Percentiles rank a stretch among this genome's conserved stretches.
phyloP scores from a whole-genome alignment of 208 protist genomes.

The Blechomonas ayalai region DNA sequence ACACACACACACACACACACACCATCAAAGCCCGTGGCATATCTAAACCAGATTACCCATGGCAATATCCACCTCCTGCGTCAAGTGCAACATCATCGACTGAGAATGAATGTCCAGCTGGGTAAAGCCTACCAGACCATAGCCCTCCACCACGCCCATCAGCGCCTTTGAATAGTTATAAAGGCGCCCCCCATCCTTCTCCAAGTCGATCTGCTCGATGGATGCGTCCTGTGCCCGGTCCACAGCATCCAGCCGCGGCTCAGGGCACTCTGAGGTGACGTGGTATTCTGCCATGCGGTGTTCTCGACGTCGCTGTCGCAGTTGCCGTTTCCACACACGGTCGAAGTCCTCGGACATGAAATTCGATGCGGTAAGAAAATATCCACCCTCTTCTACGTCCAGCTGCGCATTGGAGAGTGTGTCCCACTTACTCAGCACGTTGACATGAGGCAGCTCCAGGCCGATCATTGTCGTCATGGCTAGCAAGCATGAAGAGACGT shows the following conservation, averaged over 20 bases:
- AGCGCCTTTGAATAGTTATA: slow-evolving; percentile 80
- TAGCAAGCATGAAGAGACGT: slow-evolving; percentile 93
- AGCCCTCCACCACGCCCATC: slow-evolving; percentile 93
- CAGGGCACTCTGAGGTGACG: slow-evolving; percentile 3
- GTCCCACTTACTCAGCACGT: slow-evolving; percentile 98
- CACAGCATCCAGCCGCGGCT: slow-evolving; percentile 18
- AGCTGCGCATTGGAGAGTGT: slow-evolving; percentile 56
- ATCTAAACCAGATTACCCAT: slow-evolving; percentile 48
- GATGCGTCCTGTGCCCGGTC: slow-evolving; percentile 11
- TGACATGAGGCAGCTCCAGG: slow-evolving; percentile 94
- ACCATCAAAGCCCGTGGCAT: not conserved
- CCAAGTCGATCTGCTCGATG: slow-evolving; percentile 46
- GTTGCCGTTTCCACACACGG: slow-evolving; percentile 61
- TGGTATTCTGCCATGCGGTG: slow-evolving; percentile 35
- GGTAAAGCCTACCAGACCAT: slow-evolving; percentile 89
- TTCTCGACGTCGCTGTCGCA: slow-evolving; percentile 32
- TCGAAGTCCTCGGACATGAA: slow-evolving; percentile 81
- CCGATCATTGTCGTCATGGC: slow-evolving; percentile 95
- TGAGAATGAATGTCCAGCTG: slow-evolving; percentile 83
- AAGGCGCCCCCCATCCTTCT: slow-evolving; percentile 48
- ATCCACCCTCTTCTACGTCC: slow-evolving; percentile 67
- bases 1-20: not conserved
- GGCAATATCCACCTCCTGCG: slow-evolving; percentile 77
- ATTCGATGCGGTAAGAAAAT: slow-evolving; percentile 38
- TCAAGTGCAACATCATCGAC: slow-evolving; percentile 82